Evolutionary conservation across 345 rosid genomes (phyloP), one percentile per base, ranked within the genome.

Genomic region (Arabis hirsuta): DNA sequence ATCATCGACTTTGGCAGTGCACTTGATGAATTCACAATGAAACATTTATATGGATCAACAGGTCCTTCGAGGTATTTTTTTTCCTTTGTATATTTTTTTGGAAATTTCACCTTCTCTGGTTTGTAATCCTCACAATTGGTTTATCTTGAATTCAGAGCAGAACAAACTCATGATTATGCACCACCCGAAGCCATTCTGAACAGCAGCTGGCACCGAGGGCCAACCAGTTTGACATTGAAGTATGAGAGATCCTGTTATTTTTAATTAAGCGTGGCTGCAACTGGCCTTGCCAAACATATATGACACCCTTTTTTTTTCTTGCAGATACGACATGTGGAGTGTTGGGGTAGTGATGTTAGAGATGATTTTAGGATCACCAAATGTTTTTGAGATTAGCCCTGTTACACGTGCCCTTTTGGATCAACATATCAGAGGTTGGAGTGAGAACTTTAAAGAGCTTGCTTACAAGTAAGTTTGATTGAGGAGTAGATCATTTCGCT

Each of bases 1-100:
- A 79, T 93, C 79, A 93, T 93, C 73, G 98, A 93, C 83, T 93
- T 93, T 81, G 98, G 98, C 60, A 90, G 97, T 76, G 92, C 96
- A 62, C 78, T 90, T 65, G 91, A 93, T 81, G 96, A 87, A 27
- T 93, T 86, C 80, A 86, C 97, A 13, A 24, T 89, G 81, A 88
- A 87, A 83, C 88, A 93, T 80, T 58, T 89, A 2, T 90, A 90
- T 69, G 96, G 96, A 32, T 81, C 90, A 32, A 72, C 72, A 56
- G 98, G 98, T 73, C 98, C 98, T 70, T 90, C 96, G 36, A 89
- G 93, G 98, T 93, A 86, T 69, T 34, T 66, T 57, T 55, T 45
- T 29, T 77, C 56, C 32, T 29, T 77, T 59, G 39, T 68, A 11
- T 50, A 70, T 55, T 68, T 19, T 62, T 63, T 67, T 48, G 29